phyloP scores from a whole-genome alignment of 2,329 filamentous ascomycete genomes.

The Fusarium goolgardi region DNA sequence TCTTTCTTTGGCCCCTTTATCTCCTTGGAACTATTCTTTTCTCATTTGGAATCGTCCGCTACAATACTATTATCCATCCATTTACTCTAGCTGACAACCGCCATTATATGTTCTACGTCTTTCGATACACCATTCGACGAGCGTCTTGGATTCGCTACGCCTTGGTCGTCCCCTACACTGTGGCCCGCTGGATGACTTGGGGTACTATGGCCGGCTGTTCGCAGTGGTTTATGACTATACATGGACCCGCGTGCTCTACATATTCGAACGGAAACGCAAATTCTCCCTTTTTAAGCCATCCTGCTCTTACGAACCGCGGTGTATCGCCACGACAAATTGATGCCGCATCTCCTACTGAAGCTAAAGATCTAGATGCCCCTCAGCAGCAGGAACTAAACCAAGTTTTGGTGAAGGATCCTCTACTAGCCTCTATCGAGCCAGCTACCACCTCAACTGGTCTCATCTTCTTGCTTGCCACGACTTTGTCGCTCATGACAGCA shows the following conservation, averaged over 20 bases:
- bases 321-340: conserved; percentile 17
- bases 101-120: conserved; percentile 97
- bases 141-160: conserved; percentile 73
- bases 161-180: conserved; percentile 76
- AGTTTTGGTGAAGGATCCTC: conserved; percentile 43
- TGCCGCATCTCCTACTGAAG: conserved; percentile 11
- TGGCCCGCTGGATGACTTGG: conserved; percentile 76
- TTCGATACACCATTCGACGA: conserved; percentile 81
- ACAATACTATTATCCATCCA: conserved; percentile 94
- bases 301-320: conserved; percentile 41
- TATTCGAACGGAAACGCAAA: conserved; percentile 9
- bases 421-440: conserved; percentile 47
- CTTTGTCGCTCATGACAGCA: conserved; percentile 84
- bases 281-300: conserved; percentile 47
- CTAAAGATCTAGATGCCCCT: conserved; percentile 5
- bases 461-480: conserved; percentile 73
- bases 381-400: conserved; percentile 21
- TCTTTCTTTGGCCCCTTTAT: conserved; percentile 54
- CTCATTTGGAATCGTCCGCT: conserved; percentile 68
- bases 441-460: conserved; percentile 64
- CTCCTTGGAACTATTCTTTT: conserved; percentile 51
- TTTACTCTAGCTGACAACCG: conserved; percentile 97
- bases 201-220: conserved; percentile 66
- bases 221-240: conserved; percentile 32
- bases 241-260: conserved; percentile 32